Evolutionary conservation across 345 rosid species (phyloP), one percentile per base, ranked within the genome.

Genomic region (Acer negundo): DNA sequence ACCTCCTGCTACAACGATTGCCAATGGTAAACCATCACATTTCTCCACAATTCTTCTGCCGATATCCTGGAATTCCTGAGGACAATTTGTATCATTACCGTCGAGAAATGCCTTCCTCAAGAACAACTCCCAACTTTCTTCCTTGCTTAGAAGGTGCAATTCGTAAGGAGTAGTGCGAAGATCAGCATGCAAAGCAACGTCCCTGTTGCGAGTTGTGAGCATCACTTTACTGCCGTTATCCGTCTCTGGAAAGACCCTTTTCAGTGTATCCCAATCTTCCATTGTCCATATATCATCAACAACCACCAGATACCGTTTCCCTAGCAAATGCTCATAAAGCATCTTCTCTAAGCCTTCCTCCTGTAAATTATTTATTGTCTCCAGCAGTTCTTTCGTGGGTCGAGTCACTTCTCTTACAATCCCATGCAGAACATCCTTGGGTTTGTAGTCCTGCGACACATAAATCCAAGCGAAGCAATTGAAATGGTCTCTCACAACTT

Each of bases 221-320:
- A 82, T 56, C 77, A 82, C 51, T 75, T 77, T 82, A 62, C 81
- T 82, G 24, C 81, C 84, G 9, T 74, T 78, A 35, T 35, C 38
- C 11, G 7, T 74, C 46, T 62, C 64, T 6, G 82, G 84, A 17
- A 82, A 82, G 16, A 80, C 84, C 73, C 67, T 38, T 7, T 23
- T 15, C 5, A 82, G 73, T 15, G 64, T 59, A 65, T 65, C 75
- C 84, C 84, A 78, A 15, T 59, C 84, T 28, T 38, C 17, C 1
- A 44, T 67, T 19, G 67, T 78, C 84, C 84, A 82, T 7, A 82
- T 69, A 42, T 71, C 84, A 71, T 82, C 84, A 67, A 82, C 59
- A 53, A 82, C 77, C 46, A 82, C 82, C 40, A 82, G 15, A 53
- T 75, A 78, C 0, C 81, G 77, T 22, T 70, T 74, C 63, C 61